phyloP scores from a whole-genome alignment of 2,329 filamentous ascomycete species.

The Acephala macrosclerotiorum region DNA sequence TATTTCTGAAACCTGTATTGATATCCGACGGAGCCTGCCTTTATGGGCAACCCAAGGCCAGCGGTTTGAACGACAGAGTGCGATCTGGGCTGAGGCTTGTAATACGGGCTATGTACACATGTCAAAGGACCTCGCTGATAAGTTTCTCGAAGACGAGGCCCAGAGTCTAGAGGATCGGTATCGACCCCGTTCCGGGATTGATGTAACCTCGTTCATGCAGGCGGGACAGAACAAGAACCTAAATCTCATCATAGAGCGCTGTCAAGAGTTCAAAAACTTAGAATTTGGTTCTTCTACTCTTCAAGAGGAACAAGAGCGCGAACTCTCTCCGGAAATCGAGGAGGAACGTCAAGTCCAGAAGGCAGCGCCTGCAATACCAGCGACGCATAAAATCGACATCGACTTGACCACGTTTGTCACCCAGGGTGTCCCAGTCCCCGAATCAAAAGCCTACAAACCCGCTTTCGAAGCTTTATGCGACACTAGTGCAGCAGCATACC shows the following conservation, averaged over 20 bases:
- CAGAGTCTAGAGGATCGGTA: slow-evolving; percentile 61
- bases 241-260: slow-evolving; percentile 44
- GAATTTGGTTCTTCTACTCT: slow-evolving; percentile 50
- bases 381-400: slow-evolving; percentile 50
- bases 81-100: slow-evolving; percentile 9
- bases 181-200: slow-evolving; percentile 6
- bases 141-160: slow-evolving; percentile 59
- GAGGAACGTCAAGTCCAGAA: slow-evolving; percentile 62
- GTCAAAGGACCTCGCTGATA: neutral
- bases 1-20: slow-evolving; percentile 62
- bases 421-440: slow-evolving; percentile 44
- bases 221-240: neutral
- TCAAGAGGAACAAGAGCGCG: slow-evolving; percentile 73
- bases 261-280: slow-evolving; percentile 46
- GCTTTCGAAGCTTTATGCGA: slow-evolving; percentile 54
- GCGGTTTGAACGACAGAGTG: slow-evolving; percentile 51
- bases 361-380: slow-evolving; percentile 51
- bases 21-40: slow-evolving; percentile 57
- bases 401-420: slow-evolving; percentile 52
- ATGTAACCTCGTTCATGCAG: neutral
- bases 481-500: slow-evolving; percentile 50
- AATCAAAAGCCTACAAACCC: slow-evolving; percentile 48
- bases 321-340: slow-evolving; percentile 70
- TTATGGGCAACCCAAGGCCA: slow-evolving; percentile 68
- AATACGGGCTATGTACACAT: neutral